Evolutionary conservation across 2,329 filamentous ascomycete genomes (phyloP).

Genomic region (Thyridium curvatum): DNA sequence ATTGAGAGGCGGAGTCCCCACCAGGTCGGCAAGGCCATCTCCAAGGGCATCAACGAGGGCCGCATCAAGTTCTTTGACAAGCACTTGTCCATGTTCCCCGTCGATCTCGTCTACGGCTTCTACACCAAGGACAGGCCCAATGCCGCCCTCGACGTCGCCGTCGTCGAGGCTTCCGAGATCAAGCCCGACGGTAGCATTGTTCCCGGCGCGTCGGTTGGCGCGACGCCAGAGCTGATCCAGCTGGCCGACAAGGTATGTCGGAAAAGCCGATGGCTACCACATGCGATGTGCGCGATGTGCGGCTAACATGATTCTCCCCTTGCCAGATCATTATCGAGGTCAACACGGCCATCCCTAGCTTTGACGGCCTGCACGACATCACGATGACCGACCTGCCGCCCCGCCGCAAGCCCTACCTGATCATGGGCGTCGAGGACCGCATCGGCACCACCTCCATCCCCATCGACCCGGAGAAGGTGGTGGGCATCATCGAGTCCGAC

Average conservation of each 20-base stretch:
- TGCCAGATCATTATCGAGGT: conserved; percentile 76
- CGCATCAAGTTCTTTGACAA: conserved; percentile 92
- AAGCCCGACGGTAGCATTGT: conserved; percentile 86
- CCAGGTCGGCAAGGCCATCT: conserved; percentile 85
- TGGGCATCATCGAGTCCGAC: conserved; percentile 79
- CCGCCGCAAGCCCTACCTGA: conserved; percentile 73
- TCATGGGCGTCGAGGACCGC: conserved; percentile 79
- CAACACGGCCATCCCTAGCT: conserved; percentile 78
- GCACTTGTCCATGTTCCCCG: conserved; percentile 87
- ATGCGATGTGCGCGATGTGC: too few relatives aligned
- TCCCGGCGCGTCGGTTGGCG: conserved; percentile 78
- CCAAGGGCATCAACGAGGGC: conserved; percentile 84
- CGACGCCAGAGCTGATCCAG: conserved; percentile 78
- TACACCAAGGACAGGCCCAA: conserved; percentile 76
- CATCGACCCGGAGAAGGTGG: conserved; percentile 73
- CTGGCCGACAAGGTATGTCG: conserved; percentile 73
- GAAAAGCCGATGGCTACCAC: neutral
- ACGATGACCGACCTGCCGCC: conserved; percentile 83
- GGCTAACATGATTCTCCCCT: neutral
- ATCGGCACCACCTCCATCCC: conserved; percentile 80
- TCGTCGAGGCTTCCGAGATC: conserved; percentile 82
- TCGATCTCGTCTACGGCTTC: conserved; percentile 78
- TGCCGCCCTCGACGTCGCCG: conserved; percentile 73
- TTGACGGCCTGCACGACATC: conserved; percentile 87
- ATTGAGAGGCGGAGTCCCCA: conserved; percentile 80